A percentile compares a stretch with the other conserved stretches of the same genome.
Evolutionary conservation across 139 green algal species (phyloP).

Genomic region (Penium margaritaceum): DNA sequence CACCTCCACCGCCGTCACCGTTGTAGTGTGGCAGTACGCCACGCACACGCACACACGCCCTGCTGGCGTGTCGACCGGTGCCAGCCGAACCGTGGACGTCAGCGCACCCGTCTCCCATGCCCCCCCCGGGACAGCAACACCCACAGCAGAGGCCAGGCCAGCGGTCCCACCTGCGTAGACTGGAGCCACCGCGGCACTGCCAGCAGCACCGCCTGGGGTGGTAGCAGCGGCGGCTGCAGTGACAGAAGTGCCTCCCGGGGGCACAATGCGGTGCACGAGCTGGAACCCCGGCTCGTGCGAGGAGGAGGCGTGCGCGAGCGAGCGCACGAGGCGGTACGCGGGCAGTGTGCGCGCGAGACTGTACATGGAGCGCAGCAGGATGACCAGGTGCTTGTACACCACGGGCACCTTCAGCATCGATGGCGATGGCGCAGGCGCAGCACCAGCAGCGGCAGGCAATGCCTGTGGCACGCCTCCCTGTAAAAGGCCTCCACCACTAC

Average conservation of each 20-base stretch:
- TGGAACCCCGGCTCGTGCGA: no score
- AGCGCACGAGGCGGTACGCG: conserved; percentile 27
- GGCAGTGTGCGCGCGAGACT: conserved; percentile 28
- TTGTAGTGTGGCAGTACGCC: conserved; percentile 32
- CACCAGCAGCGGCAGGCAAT: no score
- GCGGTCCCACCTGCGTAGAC: neutral
- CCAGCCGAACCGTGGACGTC: no score
- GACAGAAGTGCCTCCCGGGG: neutral
- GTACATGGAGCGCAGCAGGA: conserved; percentile 42
- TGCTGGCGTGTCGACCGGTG: conserved; percentile 24
- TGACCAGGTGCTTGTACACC: conserved; percentile 39
- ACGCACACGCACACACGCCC: conserved; percentile 35
- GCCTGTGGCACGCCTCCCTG: no score
- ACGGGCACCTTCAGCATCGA: conserved; percentile 42
- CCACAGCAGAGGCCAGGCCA: neutral
- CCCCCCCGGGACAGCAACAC: no score
- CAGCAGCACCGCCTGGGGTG: neutral
- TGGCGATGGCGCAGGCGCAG: no score
- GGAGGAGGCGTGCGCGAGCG: neutral
- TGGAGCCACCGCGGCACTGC: neutral
- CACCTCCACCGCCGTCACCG: conserved; percentile 33
- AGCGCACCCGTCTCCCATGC: conserved; percentile 1
- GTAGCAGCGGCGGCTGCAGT: neutral
- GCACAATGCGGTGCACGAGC: neutral
- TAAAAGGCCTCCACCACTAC: no score